A percentile compares a stretch with the other conserved stretches of the same genome.
These are phyloP conservation scores for Mucuna pruriens DNA, from an alignment of 306 rosid genomes.

Conservation along the genomic window DNA sequence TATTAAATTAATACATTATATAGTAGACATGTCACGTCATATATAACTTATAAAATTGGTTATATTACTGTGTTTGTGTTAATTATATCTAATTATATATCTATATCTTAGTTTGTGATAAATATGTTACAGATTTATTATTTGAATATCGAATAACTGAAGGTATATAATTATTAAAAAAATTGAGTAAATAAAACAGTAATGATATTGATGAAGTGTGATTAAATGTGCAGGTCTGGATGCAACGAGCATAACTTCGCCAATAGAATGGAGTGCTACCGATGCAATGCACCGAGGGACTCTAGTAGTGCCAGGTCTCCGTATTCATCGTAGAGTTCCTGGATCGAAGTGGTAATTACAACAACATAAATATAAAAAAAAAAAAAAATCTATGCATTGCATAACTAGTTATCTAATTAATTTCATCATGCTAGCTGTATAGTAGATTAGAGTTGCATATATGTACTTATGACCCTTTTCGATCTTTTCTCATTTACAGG, in stretches of 20 bases:
- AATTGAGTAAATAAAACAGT: slow-evolving; percentile 19
- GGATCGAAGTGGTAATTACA: slow-evolving; percentile 25
- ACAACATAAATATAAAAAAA: too few species aligned
- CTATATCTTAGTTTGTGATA: neutral
- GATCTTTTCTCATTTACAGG: slow-evolving; percentile 28
- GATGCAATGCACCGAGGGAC: slow-evolving; percentile 89
- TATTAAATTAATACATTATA: neutral
- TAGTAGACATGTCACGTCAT: neutral
- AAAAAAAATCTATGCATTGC: too few species aligned
- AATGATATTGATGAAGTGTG: neutral
- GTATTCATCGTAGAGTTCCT: slow-evolving; percentile 52
- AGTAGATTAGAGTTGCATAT: neutral
- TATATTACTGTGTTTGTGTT: neutral
- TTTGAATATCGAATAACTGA: neutral
- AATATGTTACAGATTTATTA: neutral
- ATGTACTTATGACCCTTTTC: neutral
- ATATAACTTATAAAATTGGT: neutral
- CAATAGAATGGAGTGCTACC: slow-evolving; percentile 76
- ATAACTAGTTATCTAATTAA: neutral
- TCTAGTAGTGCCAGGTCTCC: slow-evolving; percentile 58
- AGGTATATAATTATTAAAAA: neutral
- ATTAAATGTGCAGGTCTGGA: slow-evolving; percentile 59
- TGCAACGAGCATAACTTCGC: slow-evolving; percentile 96
- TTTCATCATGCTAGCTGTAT: neutral
- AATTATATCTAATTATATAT: neutral